These are phyloP conservation scores for Calocera viscosa DNA, from an alignment of 768 basidiomycete genomes.

Conservation along the genomic window DNA sequence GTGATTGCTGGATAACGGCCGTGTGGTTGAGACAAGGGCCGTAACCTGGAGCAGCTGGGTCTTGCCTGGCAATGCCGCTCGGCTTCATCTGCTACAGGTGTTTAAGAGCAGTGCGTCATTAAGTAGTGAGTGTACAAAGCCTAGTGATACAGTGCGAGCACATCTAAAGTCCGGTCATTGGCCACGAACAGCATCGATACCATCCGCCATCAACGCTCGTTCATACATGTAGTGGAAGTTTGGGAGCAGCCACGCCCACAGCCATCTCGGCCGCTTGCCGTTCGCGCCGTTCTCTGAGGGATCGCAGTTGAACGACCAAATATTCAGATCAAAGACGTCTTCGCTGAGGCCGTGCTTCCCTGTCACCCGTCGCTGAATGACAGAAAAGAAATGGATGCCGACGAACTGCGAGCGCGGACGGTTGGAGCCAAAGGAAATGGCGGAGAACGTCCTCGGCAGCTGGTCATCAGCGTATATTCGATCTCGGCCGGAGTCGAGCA, in stretches of 20 bases:
- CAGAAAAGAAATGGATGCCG: neutral
- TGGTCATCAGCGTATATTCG: neutral
- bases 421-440: neutral
- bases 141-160: neutral
- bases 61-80: too few species aligned
- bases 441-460: neutral
- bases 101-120: neutral
- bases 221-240: neutral
- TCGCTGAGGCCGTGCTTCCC: neutral
- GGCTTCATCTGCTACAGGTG: neutral
- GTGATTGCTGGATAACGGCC: too few species aligned
- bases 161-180: neutral
- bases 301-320: neutral
- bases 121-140: neutral
- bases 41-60: too few species aligned
- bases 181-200: neutral
- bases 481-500: neutral
- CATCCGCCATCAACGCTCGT: neutral
- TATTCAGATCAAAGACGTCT: neutral
- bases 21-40: too few species aligned
- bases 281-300: neutral
- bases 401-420: neutral
- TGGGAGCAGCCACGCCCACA: neutral
- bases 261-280: neutral
- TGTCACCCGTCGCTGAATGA: neutral